These are phyloP conservation scores for Dispira simplex DNA, from an alignment of 192 early-diverging fungal genomes.

Conservation along the genomic window DNA sequence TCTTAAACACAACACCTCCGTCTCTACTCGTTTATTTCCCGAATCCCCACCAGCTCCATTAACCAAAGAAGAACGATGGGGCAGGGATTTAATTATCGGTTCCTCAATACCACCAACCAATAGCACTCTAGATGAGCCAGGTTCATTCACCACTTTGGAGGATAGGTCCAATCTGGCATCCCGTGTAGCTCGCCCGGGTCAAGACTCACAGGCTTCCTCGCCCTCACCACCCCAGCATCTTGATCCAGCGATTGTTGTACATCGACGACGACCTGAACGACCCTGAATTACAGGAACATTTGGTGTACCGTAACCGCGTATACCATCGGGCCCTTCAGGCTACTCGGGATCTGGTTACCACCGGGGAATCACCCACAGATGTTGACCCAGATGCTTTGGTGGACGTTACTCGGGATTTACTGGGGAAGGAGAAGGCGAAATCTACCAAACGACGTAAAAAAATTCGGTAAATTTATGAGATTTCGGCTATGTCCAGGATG, in stretches of 20 bases:
- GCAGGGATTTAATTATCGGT: not conserved
- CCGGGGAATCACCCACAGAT: not conserved
- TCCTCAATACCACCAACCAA: not conserved
- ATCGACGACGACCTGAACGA: constrained; percentile 10
- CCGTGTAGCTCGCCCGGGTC: too few relatives aligned
- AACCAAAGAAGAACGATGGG: not conserved
- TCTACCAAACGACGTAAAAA: not conserved
- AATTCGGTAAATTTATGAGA: not conserved
- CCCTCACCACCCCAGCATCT: not conserved
- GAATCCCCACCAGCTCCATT: not conserved
- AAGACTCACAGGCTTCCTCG: too few relatives aligned
- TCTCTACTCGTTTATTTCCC: not conserved
- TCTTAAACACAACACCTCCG: not conserved
- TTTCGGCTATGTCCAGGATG: too few relatives aligned
- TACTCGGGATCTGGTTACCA: not conserved
- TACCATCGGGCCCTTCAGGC: not conserved
- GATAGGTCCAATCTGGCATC: not conserved
- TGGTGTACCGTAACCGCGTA: not conserved
- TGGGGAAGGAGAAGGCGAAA: not conserved
- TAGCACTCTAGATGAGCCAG: not conserved
- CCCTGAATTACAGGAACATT: not conserved
- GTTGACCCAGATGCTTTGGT: not conserved
- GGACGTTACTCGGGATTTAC: not conserved
- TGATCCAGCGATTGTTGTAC: constrained; percentile 7
- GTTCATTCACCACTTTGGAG: not conserved